Evolutionary conservation across 139 green algal species (phyloP).

Genomic region (Zygnema circumcarinatum): DNA sequence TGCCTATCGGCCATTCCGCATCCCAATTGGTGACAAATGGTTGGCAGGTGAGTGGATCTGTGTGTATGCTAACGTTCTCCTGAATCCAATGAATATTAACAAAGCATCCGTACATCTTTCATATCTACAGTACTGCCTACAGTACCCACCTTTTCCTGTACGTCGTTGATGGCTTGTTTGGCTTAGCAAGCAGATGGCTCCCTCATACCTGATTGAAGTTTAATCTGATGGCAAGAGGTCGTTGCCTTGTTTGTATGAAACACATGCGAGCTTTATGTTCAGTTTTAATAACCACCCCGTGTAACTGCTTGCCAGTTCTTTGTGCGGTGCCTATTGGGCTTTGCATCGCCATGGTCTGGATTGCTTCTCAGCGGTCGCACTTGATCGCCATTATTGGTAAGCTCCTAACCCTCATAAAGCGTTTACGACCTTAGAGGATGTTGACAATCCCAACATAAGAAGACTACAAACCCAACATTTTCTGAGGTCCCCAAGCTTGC

Average conservation of each 20-base stretch:
- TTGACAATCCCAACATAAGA: too few relatives aligned
- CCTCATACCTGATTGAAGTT: background rate
- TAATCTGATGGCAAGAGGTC: background rate
- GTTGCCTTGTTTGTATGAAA: background rate
- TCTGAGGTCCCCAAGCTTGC: too few relatives aligned
- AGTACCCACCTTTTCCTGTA: background rate
- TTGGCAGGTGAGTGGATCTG: constrained; percentile 6
- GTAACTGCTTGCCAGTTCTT: background rate
- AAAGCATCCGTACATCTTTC: background rate
- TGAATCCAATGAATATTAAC: background rate
- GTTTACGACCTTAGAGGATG: too few relatives aligned
- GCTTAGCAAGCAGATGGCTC: background rate
- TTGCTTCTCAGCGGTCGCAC: constrained; percentile 21
- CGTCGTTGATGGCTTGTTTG: background rate
- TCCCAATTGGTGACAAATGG: constrained; percentile 29
- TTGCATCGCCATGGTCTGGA: constrained; percentile 22
- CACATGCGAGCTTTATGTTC: background rate
- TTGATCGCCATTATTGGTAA: constrained; percentile 26
- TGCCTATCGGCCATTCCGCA: constrained; percentile 49
- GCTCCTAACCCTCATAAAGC: too few relatives aligned
- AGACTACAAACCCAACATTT: too few relatives aligned
- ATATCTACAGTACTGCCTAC: background rate
- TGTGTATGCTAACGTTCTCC: background rate
- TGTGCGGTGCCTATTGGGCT: background rate
- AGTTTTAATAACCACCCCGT: background rate